Conservation (phyloP, 768 basidiomycete genomes). For the Calocybe cyanea region DNA sequence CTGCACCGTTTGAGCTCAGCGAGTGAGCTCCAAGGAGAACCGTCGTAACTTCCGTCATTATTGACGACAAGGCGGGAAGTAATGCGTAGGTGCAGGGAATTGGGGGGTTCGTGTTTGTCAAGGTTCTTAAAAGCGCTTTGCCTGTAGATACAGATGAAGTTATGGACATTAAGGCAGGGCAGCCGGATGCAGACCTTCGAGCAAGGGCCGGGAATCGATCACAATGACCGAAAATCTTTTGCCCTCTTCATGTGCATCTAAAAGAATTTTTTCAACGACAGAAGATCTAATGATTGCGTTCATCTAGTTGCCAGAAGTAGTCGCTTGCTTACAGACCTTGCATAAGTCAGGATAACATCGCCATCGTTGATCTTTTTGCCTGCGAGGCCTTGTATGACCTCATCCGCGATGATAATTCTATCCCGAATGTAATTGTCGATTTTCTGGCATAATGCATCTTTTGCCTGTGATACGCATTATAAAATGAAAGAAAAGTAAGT, state of each 20-base stretch:
- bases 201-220: constrained; percentile 90
- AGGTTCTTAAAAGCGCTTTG: constrained; percentile 67
- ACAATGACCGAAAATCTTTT: constrained; percentile 87
- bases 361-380: constrained; percentile 93
- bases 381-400: constrained; percentile 87
- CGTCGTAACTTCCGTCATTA: constrained; percentile 78
- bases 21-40: constrained; percentile 93
- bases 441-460: constrained; percentile 73
- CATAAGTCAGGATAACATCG: constrained; percentile 90
- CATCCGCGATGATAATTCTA: constrained; percentile 87
- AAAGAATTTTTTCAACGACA: constrained; percentile 84
- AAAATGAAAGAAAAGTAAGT: constrained; percentile 6
- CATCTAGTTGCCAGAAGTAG: not conserved
- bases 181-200: constrained; percentile 60
- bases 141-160: constrained; percentile 40
- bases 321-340: constrained; percentile 50
- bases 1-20: constrained; percentile 89
- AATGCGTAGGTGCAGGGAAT: constrained; percentile 91
- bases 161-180: constrained; percentile 1
- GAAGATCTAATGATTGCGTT: constrained; percentile 63
- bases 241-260: constrained; percentile 70
- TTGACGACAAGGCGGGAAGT: constrained; percentile 77
- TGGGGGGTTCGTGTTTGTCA: constrained; percentile 51
- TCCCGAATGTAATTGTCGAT: constrained; percentile 95
- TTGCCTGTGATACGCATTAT: constrained; percentile 66